These are phyloP conservation scores for Boechera divaricarpa DNA, from an alignment of 345 rosid genomes.

Conservation along the genomic window DNA sequence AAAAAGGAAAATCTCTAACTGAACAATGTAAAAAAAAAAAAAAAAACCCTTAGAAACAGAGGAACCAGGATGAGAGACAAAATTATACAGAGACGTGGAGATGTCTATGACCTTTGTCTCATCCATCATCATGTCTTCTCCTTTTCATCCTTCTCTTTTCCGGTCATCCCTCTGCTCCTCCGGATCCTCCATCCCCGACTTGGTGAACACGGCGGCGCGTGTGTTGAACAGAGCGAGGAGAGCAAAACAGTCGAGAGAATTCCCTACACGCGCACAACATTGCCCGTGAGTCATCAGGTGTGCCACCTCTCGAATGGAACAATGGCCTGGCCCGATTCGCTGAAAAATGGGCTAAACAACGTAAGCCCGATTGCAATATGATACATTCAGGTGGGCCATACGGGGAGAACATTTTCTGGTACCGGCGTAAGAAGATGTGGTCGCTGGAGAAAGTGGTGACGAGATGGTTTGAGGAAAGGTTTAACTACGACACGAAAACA, in stretches of 20 bases:
- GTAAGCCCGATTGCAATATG: conserved; percentile 52
- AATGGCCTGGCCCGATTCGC: conserved; percentile 43
- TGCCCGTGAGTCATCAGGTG: conserved; percentile 30
- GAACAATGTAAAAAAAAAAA: conserved; percentile 16
- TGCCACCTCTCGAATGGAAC: conserved; percentile 53
- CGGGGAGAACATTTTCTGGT: conserved; percentile 65
- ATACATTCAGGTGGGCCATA: conserved; percentile 49
- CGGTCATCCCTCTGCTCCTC: neutral
- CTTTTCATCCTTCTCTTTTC: conserved; percentile 13
- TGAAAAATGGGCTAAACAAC: conserved; percentile 19
- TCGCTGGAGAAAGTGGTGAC: conserved; percentile 43
- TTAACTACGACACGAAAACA: conserved; percentile 26
- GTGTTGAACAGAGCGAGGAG: conserved; percentile 29
- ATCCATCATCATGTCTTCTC: conserved; percentile 24
- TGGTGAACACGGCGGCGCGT: conserved; percentile 12
- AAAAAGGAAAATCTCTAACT: conserved; percentile 22
- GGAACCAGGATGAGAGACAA: neutral
- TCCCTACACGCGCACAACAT: conserved; percentile 51
- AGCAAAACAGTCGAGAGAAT: conserved; percentile 24
- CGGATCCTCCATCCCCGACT: conserved; percentile 1
- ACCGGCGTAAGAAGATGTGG: conserved; percentile 41
- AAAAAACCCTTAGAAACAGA: conserved; percentile 3
- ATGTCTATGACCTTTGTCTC: conserved; percentile 22
- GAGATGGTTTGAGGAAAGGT: conserved; percentile 49
- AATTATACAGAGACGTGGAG: conserved; percentile 10